Evolutionary conservation across 768 basidiomycete species (phyloP).

Genomic region (Naganishia friedmannii): DNA sequence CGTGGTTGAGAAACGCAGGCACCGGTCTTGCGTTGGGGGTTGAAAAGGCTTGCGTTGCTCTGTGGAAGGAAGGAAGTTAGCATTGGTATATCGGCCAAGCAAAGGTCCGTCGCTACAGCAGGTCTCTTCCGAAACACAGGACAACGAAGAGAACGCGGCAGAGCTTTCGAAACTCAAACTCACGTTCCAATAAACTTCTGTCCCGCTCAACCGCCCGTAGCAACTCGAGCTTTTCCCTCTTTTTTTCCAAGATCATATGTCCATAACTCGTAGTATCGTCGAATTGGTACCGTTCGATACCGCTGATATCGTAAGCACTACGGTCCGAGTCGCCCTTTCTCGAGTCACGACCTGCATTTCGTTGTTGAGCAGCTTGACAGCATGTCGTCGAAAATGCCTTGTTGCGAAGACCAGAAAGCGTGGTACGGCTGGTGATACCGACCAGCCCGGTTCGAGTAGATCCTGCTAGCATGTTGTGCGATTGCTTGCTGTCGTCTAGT

Average conservation of each 20-base stretch:
- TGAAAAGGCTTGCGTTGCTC: conserved; percentile 78
- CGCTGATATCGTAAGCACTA: conserved; percentile 36
- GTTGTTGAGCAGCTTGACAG: conserved; percentile 18
- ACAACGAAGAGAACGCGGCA: conserved; percentile 34
- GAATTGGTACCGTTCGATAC: conserved; percentile 43
- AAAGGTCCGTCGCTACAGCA: background rate
- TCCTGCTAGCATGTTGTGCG: conserved; percentile 1
- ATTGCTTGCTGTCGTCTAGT: background rate
- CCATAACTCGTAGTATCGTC: conserved; percentile 69
- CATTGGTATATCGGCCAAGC: conserved; percentile 29
- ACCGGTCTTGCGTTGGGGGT: conserved; percentile 61
- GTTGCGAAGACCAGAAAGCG: background rate
- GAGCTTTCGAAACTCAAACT: conserved; percentile 35
- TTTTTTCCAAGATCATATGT: conserved; percentile 70
- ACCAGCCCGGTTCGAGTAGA: background rate
- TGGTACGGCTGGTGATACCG: background rate
- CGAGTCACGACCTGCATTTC: conserved; percentile 15
- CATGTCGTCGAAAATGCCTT: conserved; percentile 3
- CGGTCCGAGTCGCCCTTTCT: conserved; percentile 18
- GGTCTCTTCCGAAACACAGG: background rate
- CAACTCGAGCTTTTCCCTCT: conserved; percentile 71
- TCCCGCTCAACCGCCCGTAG: conserved; percentile 83
- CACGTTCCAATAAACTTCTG: conserved; percentile 80
- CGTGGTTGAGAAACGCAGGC: conserved; percentile 59
- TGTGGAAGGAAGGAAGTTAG: conserved; percentile 46